Conservation (phyloP, 805 yeast species). For the Pichia exigua region DNA sequence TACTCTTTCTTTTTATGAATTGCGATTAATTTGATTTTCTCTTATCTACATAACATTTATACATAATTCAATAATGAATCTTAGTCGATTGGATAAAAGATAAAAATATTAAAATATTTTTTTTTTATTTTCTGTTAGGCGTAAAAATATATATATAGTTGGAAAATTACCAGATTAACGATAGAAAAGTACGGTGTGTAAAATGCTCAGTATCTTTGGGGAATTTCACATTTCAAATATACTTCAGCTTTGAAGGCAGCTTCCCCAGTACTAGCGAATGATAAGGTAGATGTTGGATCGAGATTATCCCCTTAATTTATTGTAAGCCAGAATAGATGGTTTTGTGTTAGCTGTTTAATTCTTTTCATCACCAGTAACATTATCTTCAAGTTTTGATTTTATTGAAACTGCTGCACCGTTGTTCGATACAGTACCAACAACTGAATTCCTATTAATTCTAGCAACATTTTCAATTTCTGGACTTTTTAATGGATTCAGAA, state of each 20-base stretch:
- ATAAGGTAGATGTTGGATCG: no score
- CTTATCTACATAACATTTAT: no score
- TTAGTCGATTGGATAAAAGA: not conserved
- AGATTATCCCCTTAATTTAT: no score
- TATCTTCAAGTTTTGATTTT: conserved; percentile 45
- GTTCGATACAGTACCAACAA: conserved; percentile 18
- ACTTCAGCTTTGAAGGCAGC: no score
- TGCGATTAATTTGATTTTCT: no score
- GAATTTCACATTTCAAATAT: not conserved
- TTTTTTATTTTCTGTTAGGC: no score
- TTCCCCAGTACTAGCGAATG: no score
- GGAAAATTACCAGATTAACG: not conserved
- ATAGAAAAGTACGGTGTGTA: not conserved
- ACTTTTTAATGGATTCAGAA: conserved; percentile 32
- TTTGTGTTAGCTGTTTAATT: not conserved
- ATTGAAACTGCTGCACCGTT: conserved; percentile 13
- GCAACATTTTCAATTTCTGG: conserved; percentile 54
- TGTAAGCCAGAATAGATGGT: no score
- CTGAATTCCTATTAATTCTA: conserved; percentile 51
- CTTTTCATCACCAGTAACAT: not conserved
- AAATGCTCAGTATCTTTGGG: not conserved
- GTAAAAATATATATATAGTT: no score
- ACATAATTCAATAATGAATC: no score
- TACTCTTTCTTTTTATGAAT: not conserved
- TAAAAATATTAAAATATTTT: no score